These are phyloP conservation scores for Hibiscus tridactylites DNA, from an alignment of 345 rosid genomes.

Conservation along the genomic window DNA sequence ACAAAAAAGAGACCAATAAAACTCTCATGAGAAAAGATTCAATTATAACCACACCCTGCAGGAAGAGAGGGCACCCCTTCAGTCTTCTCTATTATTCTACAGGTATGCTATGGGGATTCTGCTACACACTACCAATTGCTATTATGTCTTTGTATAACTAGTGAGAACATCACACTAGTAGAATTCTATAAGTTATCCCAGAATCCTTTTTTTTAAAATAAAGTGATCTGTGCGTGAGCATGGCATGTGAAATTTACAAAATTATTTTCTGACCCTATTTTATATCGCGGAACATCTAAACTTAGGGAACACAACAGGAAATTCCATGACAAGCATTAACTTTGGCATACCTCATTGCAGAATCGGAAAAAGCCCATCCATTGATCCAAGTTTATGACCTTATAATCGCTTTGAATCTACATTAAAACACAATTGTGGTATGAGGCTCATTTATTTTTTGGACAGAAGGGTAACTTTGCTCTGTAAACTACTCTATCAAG, in stretches of 20 bases:
- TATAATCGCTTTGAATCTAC: conserved; percentile 87
- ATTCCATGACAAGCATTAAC: background rate
- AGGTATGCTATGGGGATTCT: background rate
- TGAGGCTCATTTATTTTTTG: background rate
- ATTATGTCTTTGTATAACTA: background rate
- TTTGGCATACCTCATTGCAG: conserved; percentile 72
- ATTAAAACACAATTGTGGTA: conserved; percentile 12
- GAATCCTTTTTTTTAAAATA: background rate
- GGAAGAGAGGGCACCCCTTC: background rate
- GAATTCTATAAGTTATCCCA: background rate
- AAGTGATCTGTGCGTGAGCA: background rate
- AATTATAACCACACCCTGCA: background rate
- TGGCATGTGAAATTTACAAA: background rate
- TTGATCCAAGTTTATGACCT: conserved; percentile 91
- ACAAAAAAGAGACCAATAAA: background rate
- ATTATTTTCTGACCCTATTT: background rate
- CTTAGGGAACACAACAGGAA: background rate
- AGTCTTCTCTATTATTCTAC: background rate
- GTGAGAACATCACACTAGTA: background rate
- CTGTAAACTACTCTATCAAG: background rate
- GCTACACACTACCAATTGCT: background rate
- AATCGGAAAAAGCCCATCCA: conserved; percentile 87
- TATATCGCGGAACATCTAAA: background rate
- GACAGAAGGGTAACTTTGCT: background rate
- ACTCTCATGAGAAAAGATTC: background rate